Evolutionary conservation across 2,329 filamentous ascomycete genomes (phyloP), one percentile per base, ranked within the genome.

Genomic region (Trichoderma asperellum): DNA sequence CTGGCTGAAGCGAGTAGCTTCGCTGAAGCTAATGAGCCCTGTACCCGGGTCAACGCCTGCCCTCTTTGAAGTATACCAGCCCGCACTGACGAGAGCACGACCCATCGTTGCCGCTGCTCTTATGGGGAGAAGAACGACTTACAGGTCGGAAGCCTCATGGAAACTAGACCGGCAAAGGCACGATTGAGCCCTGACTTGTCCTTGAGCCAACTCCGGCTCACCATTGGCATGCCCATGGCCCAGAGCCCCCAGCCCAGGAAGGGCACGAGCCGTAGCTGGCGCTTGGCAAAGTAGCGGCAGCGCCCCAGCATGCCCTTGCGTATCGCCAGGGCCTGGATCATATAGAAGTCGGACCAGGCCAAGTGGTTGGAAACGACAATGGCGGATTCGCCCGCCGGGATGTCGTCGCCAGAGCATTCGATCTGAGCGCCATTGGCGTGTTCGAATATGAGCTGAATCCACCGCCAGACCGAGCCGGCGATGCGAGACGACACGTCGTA

Each of bases 21-120:
- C 88, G 74, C 86, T 88, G 81, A 87, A 90, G 73, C 86, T 87
- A 73, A 91, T 84, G 73, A 90, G 85, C 88, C 87, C 87, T 89
- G 72, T 43, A 43, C 18, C 47, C 47, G 47, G n/a, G n/a, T 49
- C 47, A 49, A 49, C 47, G 12, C 47, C 12, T 49, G 7, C 32
- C 32, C 32, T 5, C 24, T 32, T 32, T 32, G 32, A 32, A 32
- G 32, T 8, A 32, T 32, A 32, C 32, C 5, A 32, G 32, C 32
- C 32, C 56, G 56, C 29, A 43, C 40, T n/a, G 40, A 43, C 40
- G 18, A n/a, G 40, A 43, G 40, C 40, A 43, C 5, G 37, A 2
- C 37, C 16, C 16, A 43, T 43, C 16, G 37, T 43, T 43, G 37
- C 37, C 37, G 37, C 37, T 18, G 37, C 16, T 18, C 37, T 40